Evolutionary conservation across 345 rosid genomes (phyloP).

Genomic region (Hirschfeldia incana): DNA sequence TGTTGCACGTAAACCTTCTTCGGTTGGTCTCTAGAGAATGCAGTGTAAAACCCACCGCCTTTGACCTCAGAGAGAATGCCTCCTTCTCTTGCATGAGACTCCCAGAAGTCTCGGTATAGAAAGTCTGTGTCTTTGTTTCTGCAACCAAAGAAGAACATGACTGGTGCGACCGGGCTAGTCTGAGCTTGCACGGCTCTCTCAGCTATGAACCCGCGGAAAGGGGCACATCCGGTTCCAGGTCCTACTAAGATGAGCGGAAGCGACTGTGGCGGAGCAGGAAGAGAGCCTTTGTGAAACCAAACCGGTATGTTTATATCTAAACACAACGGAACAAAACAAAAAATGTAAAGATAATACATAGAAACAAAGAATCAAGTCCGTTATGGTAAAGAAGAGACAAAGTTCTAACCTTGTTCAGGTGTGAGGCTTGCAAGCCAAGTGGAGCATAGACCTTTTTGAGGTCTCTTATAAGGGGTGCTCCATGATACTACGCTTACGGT

Average conservation of each 20-base stretch:
- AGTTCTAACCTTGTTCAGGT: conserved; percentile 56
- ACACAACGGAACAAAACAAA: conserved; percentile 20
- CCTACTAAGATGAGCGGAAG: conserved; percentile 81
- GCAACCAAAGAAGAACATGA: conserved; percentile 88
- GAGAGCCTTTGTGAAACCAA: conserved; percentile 81
- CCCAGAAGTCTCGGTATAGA: conserved; percentile 77
- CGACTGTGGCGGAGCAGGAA: conserved; percentile 70
- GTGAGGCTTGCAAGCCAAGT: conserved; percentile 79
- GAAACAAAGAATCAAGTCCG: conserved; percentile 17
- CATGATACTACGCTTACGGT: conserved; percentile 81
- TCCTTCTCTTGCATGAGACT: conserved; percentile 52
- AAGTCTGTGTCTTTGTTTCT: conserved; percentile 74
- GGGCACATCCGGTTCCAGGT: conserved; percentile 99
- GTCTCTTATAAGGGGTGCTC: conserved; percentile 86
- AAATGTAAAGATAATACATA: not conserved
- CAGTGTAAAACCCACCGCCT: conserved; percentile 81
- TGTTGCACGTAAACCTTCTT: conserved; percentile 92
- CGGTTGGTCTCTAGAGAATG: conserved; percentile 92
- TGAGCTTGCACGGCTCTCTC: conserved; percentile 67
- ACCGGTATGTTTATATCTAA: conserved; percentile 66
- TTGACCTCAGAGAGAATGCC: conserved; percentile 69
- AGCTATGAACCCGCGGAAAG: conserved; percentile 85
- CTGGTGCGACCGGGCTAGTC: conserved; percentile 54
- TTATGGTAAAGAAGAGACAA: not conserved
- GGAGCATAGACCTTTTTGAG: conserved; percentile 80